Base-by-base conservation (phyloP, 495 filamentous ascomycete genomes). In the Hypoxylon fuscum region DNA sequence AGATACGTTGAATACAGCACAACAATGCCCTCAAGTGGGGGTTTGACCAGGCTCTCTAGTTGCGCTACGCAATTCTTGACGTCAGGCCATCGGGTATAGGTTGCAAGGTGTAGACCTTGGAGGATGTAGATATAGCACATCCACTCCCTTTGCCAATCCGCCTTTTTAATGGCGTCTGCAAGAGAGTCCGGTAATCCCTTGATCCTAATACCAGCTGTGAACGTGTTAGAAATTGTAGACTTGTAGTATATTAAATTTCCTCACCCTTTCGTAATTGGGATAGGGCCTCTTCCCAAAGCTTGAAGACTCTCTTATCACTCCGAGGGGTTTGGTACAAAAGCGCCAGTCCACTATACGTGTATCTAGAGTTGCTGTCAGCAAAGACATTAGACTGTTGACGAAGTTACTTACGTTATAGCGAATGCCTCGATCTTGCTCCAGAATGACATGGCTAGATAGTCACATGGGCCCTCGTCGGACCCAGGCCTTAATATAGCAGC, bases 281-380 rank as follows among this genome's bases (percentile, higher is more conserved):
- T 8, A 75, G 55, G 5, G 72, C 74, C 51, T 81, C 77, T 9
- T 68, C 68, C 79, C 79, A 81, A 23, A 80, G 66, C 31, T 51
- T 60, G 15, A 77, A 74, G 44, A 72, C 44, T 31, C 75, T 78
- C 63, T 90, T 93, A 2, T 83, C 87, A 64, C 88, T 85, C n/a
- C 79, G 78, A 3, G 81, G 80, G 55, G 88, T 83, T 55, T 84
- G 86, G 59, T 87, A 82, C 25, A 86, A 77, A 12, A 86, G 76
- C 0, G 88, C 86, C 14, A 92, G 81, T 2, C 90, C 91, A 66
- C 90, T 90, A 21, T 96, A 76, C 0, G 78, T 72, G 54, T 74
- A 79, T 23, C 78, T 81, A 57, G 1, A 40, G 8, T 2, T 32
- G 67, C 14, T 44, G 25, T 49, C 43, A 55, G 45, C 21, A 15